phyloP scores from a whole-genome alignment of 176 grass and related monocot species.

The Stipa capillata region DNA sequence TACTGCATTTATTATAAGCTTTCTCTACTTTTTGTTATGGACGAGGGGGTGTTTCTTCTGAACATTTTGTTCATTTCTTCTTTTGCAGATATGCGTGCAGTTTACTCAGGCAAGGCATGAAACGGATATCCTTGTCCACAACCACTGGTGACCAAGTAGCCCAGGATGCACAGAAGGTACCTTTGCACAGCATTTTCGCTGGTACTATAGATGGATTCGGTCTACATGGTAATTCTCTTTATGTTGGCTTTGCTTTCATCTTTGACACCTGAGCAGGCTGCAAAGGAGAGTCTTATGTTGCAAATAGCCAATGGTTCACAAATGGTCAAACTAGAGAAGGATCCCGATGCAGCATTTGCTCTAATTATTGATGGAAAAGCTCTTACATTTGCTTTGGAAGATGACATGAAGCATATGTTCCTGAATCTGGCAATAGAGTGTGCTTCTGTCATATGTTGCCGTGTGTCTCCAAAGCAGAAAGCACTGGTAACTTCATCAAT shows the following conservation, averaged over 20 bases:
- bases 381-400: conserved; percentile 69
- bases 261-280: conserved; percentile 67
- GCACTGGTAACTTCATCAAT: conserved; percentile 61
- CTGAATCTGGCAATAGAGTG: conserved; percentile 87
- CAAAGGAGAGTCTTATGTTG: conserved; percentile 76
- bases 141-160: conserved; percentile 49
- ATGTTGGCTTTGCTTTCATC: conserved; percentile 49
- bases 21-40: background rate
- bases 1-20: background rate
- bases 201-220: conserved; percentile 15
- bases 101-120: conserved; percentile 99
- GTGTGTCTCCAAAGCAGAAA: conserved; percentile 97
- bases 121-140: conserved; percentile 62
- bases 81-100: conserved; percentile 91
- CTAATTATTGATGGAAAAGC: conserved; percentile 97
- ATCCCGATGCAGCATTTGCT: conserved; percentile 96
- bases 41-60: background rate
- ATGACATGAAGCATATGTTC: conserved; percentile 88
- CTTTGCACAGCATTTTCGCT: conserved; percentile 11
- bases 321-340: conserved; percentile 96
- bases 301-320: conserved; percentile 84
- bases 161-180: conserved; percentile 86
- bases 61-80: conserved; percentile 29
- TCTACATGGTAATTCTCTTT: conserved; percentile 40
- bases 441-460: conserved; percentile 97